Conservation (phyloP, 2,329 filamentous ascomycete species). For the Fusarium sp. region DNA sequence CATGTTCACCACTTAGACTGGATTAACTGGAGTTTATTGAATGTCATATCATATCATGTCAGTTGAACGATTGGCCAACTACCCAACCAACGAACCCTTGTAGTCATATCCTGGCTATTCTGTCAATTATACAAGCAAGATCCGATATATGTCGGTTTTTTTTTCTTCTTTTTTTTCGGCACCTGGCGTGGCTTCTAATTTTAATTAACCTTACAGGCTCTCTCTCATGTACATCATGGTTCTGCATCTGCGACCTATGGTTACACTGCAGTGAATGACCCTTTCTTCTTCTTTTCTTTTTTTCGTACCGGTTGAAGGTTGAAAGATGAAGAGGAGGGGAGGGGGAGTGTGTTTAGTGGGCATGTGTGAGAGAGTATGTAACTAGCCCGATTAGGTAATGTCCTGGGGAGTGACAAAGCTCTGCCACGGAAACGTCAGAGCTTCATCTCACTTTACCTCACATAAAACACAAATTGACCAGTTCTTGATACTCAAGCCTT, state of each 20-base stretch:
- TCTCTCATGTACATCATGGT: constrained; percentile 26
- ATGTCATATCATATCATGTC: too few relatives aligned
- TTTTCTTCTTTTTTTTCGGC: constrained; percentile 12
- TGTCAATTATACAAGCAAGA: not conserved
- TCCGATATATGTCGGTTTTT: not conserved
- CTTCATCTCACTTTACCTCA: constrained; percentile 8
- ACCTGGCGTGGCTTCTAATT: constrained; percentile 3
- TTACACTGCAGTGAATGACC: constrained; percentile 36
- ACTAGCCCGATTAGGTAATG: constrained; percentile 31
- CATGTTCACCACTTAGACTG: too few relatives aligned
- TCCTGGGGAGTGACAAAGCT: constrained; percentile 22
- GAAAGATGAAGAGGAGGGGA: constrained; percentile 1
- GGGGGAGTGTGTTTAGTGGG: constrained; percentile 22
- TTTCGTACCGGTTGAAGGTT: constrained; percentile 7
- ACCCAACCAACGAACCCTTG: too few relatives aligned
- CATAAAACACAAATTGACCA: not conserved
- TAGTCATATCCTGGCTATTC: too few relatives aligned
- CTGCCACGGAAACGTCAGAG: constrained; percentile 34
- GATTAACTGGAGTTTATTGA: too few relatives aligned
- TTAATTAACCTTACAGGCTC: constrained; percentile 15
- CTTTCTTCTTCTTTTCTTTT: not conserved
- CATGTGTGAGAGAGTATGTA: not conserved
- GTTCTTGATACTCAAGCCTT: not conserved
- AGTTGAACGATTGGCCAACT: too few relatives aligned
- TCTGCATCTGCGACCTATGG: constrained; percentile 28